Conservation (phyloP, 2,329 filamentous ascomycete species). For the Orbilia quercus region DNA sequence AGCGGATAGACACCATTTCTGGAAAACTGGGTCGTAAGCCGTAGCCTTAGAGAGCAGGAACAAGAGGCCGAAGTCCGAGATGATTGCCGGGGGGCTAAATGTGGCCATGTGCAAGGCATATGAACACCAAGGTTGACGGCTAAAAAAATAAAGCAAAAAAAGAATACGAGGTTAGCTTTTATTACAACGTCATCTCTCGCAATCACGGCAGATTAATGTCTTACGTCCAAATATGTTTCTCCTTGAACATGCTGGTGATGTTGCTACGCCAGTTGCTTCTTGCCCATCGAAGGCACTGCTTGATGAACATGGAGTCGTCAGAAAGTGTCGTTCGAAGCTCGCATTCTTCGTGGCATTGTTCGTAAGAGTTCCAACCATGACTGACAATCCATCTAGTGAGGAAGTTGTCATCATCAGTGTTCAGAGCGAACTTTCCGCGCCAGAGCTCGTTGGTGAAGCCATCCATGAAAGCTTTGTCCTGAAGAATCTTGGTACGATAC, state of each 20-base stretch:
- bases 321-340: constrained; percentile 94
- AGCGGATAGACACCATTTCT: constrained; percentile 70
- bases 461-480: constrained; percentile 84
- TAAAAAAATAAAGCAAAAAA: constrained; percentile 64
- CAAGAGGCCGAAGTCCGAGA: constrained; percentile 79
- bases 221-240: constrained; percentile 87
- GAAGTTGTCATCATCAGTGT: constrained; percentile 98
- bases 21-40: constrained; percentile 69
- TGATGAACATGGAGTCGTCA: constrained; percentile 86
- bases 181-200: constrained; percentile 42
- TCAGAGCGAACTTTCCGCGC: constrained; percentile 82
- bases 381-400: constrained; percentile 95
- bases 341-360: constrained; percentile 91
- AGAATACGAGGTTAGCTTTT: constrained; percentile 18
- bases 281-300: constrained; percentile 93
- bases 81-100: constrained; percentile 85
- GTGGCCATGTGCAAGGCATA: constrained; percentile 94
- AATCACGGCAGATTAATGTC: constrained; percentile 63
- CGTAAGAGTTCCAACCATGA: constrained; percentile 91
- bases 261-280: constrained; percentile 98
- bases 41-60: constrained; percentile 77
- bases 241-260: constrained; percentile 85
- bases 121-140: constrained; percentile 90
- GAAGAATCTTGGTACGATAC: constrained; percentile 87
- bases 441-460: constrained; percentile 92